Evolutionary conservation across 2,329 filamentous ascomycete genomes (phyloP).

Genomic region (Xylariaceae sp.): DNA sequence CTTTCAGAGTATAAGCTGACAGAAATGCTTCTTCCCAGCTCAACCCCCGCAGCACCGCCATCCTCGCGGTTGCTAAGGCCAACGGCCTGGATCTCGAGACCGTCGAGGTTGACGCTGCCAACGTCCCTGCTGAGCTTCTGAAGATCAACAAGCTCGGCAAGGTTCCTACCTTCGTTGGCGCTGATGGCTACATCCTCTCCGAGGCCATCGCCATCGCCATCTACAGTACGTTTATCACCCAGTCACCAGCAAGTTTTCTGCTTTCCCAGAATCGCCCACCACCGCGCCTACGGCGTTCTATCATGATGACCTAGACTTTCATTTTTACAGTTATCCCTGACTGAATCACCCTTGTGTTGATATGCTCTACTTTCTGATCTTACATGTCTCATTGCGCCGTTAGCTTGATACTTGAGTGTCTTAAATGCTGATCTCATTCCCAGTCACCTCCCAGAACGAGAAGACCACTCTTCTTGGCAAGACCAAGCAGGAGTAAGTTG

Average conservation of each 20-base stretch:
- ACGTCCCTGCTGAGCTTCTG: slow-evolving; percentile 71
- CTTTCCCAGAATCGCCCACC: slow-evolving; percentile 11
- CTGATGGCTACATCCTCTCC: slow-evolving; percentile 83
- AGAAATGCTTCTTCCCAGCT: slow-evolving; percentile 50
- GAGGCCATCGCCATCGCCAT: slow-evolving; percentile 95
- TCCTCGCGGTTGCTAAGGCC: slow-evolving; percentile 93
- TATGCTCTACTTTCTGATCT: slow-evolving; percentile 79
- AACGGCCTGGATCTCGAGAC: slow-evolving; percentile 91
- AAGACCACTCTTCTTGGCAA: slow-evolving; percentile 99
- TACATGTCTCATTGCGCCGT: slow-evolving; percentile 26
- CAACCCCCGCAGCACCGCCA: slow-evolving; percentile 84
- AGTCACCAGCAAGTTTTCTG: slow-evolving; percentile 15
- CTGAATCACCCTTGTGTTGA: slow-evolving; percentile 86
- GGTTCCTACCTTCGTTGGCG: slow-evolving; percentile 87
- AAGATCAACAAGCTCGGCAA: slow-evolving; percentile 85
- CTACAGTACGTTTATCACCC: slow-evolving; percentile 71
- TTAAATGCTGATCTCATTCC: slow-evolving; percentile 24
- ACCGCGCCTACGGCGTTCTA: slow-evolving; percentile 14
- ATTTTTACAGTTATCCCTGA: slow-evolving; percentile 96
- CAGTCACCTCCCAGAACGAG: slow-evolving; percentile 99
- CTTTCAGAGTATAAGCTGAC: slow-evolving; percentile 18
- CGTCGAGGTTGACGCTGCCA: slow-evolving; percentile 64
- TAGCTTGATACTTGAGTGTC: slow-evolving; percentile 21
- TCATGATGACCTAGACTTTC: slow-evolving; percentile 69
- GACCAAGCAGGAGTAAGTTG: slow-evolving; percentile 95